These are phyloP conservation scores for Salvia hispanica DNA, from an alignment of 257 asterid genomes.

Conservation along the genomic window DNA sequence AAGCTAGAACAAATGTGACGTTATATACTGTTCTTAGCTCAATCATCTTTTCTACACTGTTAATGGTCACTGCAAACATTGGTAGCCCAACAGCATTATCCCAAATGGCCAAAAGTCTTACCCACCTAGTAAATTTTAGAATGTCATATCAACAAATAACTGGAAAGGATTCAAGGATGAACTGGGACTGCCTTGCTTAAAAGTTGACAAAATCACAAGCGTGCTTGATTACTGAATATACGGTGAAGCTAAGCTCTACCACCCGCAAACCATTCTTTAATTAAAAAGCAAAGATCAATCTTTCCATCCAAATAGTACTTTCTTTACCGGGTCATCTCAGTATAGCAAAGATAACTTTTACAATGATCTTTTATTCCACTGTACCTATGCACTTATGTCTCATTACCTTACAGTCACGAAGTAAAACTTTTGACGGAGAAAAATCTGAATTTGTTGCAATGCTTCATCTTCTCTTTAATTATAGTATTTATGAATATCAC, in stretches of 20 bases:
- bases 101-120: background rate
- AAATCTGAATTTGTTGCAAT: too few species aligned
- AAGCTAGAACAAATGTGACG: conserved; percentile 14
- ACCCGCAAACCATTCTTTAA: background rate
- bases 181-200: background rate
- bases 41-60: background rate
- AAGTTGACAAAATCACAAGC: background rate
- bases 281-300: background rate
- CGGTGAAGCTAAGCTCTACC: background rate
- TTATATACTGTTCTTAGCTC: background rate
- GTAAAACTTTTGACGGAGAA: too few species aligned
- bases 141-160: background rate
- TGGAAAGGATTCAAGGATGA: background rate
- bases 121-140: background rate
- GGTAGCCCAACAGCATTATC: background rate
- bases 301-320: background rate
- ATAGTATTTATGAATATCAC: too few species aligned
- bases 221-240: background rate
- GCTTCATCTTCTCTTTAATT: too few species aligned
- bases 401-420: background rate
- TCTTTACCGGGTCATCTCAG: background rate
- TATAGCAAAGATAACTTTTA: background rate
- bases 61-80: background rate
- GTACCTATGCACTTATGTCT: background rate
- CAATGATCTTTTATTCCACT: background rate